phyloP scores from a whole-genome alignment of 192 early-diverging fungal species.

The Powellomyces hirtus region DNA sequence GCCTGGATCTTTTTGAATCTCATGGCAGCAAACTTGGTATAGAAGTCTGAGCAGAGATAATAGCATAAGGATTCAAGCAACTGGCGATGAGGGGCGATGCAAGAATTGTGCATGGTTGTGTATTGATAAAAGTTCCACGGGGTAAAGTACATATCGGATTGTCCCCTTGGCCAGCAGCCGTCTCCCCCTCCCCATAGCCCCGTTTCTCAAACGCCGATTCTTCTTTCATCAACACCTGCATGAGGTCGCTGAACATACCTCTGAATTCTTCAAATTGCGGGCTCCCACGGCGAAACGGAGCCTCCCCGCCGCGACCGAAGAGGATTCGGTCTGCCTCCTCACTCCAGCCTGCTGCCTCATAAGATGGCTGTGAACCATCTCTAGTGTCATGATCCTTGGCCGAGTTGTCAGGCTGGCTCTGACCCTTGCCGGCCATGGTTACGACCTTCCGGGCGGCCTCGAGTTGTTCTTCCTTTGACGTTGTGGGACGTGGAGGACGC shows the following conservation, averaged over 20 bases:
- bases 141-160: too few relatives aligned
- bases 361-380: background rate
- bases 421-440: background rate
- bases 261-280: conserved; percentile 21
- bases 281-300: background rate
- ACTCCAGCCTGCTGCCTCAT: background rate
- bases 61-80: too few relatives aligned
- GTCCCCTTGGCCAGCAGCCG: too few relatives aligned
- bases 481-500: background rate
- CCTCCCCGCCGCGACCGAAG: conserved; percentile 22
- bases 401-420: background rate
- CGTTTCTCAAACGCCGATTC: background rate
- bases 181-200: too few relatives aligned
- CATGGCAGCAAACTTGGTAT: conserved; percentile 5
- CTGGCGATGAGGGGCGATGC: too few relatives aligned
- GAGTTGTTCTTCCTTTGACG: background rate
- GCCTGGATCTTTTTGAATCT: conserved; percentile 8
- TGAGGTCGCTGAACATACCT: background rate
- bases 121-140: too few relatives aligned
- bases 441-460: background rate
- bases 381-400: too few relatives aligned
- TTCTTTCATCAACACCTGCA: background rate
- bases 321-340: conserved; percentile 11
- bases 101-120: too few relatives aligned
- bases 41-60: conserved; percentile 14